phyloP scores from a whole-genome alignment of 108 stramenopile genomes.

The Cyclostephanos invisitatus region DNA sequence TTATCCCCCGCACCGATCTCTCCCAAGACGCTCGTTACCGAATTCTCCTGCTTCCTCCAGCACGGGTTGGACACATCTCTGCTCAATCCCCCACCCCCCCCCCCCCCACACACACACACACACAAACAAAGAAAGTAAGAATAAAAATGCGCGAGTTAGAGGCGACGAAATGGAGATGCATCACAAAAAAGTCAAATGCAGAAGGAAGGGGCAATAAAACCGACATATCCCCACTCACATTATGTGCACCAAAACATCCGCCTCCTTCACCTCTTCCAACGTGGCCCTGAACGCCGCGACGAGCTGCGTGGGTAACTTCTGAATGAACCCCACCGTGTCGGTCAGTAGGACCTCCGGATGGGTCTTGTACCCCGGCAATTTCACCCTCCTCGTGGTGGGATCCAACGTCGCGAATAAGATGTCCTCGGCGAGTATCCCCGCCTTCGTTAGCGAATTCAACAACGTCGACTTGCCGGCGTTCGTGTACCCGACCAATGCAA shows the following conservation, averaged over 20 bases:
- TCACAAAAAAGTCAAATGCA: not conserved
- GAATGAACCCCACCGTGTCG: conserved; percentile 98
- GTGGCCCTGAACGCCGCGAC: conserved; percentile 97
- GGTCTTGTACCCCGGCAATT: conserved; percentile 87
- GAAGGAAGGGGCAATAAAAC: not conserved
- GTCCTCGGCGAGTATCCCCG: conserved; percentile 94
- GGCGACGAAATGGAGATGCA: not conserved
- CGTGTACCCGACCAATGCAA: conserved; percentile 95
- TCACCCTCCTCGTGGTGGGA: conserved; percentile 95
- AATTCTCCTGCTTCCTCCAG: conserved; percentile 86
- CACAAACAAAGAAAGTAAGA: no score
- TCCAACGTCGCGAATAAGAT: conserved; percentile 97
- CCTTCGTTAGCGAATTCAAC: conserved; percentile 88
- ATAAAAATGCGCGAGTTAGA: no score
- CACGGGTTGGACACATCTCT: conserved; percentile 80
- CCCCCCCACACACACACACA: no score
- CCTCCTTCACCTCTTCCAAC: conserved; percentile 91
- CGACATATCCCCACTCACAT: conserved; percentile 24
- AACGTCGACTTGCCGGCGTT: conserved; percentile 95
- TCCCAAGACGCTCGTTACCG: conserved; percentile 66
- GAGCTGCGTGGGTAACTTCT: conserved; percentile 94
- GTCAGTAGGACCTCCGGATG: conserved; percentile 94
- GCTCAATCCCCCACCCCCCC: not conserved
- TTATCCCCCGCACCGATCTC: conserved; percentile 80
- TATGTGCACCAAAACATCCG: conserved; percentile 92